Conservation (phyloP, 2,329 filamentous ascomycete species). For the Cladophialophora exuberans region DNA sequence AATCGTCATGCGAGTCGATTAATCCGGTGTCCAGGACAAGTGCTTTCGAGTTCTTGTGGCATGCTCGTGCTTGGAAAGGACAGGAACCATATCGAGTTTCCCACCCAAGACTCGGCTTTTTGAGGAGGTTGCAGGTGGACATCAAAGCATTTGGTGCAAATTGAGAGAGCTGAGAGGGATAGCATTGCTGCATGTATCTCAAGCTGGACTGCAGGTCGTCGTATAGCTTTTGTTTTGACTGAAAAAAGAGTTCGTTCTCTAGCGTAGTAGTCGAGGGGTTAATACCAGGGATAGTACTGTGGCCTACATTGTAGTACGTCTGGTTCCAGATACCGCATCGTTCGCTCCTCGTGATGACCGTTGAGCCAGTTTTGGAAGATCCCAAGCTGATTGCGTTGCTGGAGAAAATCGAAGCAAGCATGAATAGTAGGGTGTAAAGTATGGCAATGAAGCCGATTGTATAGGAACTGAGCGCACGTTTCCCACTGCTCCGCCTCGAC, state of each 20-base stretch:
- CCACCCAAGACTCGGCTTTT: slow-evolving; percentile 12
- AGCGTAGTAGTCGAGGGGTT: neutral
- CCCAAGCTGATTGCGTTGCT: slow-evolving; percentile 17
- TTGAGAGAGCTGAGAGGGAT: slow-evolving; percentile 4
- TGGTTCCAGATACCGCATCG: slow-evolving; percentile 26
- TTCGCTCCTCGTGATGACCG: slow-evolving; percentile 20
- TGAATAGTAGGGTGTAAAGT: slow-evolving; percentile 19
- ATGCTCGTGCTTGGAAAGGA: slow-evolving; percentile 21
- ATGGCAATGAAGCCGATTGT: slow-evolving; percentile 17
- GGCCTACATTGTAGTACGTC: slow-evolving; percentile 16
- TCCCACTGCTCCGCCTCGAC: slow-evolving; percentile 11
- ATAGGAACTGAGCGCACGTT: slow-evolving; percentile 11
- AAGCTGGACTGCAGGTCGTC: slow-evolving; percentile 22
- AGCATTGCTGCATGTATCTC: slow-evolving; percentile 27
- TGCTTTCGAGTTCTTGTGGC: slow-evolving; percentile 14
- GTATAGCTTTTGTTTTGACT: slow-evolving; percentile 11
- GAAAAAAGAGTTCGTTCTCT: slow-evolving; percentile 10
- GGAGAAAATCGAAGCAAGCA: slow-evolving; percentile 22
- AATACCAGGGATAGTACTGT: neutral
- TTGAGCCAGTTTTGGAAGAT: slow-evolving; percentile 7
- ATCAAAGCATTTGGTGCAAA: neutral
- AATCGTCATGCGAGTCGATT: slow-evolving; percentile 27
- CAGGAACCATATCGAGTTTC: slow-evolving; percentile 7
- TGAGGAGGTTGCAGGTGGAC: slow-evolving; percentile 21
- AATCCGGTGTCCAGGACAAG: slow-evolving; percentile 27